Base-by-base conservation (phyloP, 1,284 basidiomycete species). In the Tylopilus sp. region DNA sequence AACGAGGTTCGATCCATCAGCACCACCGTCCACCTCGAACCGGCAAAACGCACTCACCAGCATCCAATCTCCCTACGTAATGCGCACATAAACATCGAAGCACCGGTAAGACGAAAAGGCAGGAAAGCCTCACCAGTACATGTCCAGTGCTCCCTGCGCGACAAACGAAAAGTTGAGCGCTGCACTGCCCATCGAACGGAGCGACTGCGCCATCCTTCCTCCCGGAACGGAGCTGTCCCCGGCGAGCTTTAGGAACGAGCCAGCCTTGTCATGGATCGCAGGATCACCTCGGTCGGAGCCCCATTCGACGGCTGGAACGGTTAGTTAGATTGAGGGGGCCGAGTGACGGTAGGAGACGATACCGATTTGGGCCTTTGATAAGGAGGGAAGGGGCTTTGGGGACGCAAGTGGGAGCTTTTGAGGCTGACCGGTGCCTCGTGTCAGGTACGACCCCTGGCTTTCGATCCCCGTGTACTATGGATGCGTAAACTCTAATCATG, bases 131-230 rank as follows among this genome's bases (percentile, higher is more conserved):
- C 55, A 89, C 89, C 89, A 90, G 60, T 90, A 92, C 49, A 92
- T 64, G 64, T 95, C 92, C 44, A 93, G 65, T 11, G 81, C 81
- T 10, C 92, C 92, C 65, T 89, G 85, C 2, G 93, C 92, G 7
- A 94, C 91, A 69, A 87, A 73, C 3, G 80, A 78, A 62, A 83
- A 90, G 66, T 94, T 94, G 52, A 94, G 71, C 1, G 93, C 93
- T 0, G 91, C 91, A 59, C 84, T 91, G 6, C 93, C 94, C 57
- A 93, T 65, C 29, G 84, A 88, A 37, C 93, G 78, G 21, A 95
- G 73, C 7, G 89, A 88, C 67, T 96, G 94, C 1, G 80, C 85
- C 91, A 97, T 96, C 58, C 80, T 81, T 3, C 90, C 94, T 2
- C 85, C 84, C 26, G 73, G 65, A 12, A 93, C 74, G 11, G 80